phyloP scores from a whole-genome alignment of 2,329 filamentous ascomycete genomes.

The Xylariaceae sp. region DNA sequence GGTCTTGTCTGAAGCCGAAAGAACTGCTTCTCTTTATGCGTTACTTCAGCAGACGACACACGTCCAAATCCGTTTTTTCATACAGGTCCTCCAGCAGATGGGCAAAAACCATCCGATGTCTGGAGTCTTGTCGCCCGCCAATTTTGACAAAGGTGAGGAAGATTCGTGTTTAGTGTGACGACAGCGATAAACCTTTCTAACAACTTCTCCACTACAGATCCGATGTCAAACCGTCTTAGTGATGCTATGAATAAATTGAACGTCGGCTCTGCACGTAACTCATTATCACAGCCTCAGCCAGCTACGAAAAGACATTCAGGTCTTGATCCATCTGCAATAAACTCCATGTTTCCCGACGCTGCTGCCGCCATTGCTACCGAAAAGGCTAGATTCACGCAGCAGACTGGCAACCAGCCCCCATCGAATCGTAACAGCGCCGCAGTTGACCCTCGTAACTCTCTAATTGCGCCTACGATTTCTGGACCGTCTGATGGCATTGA shows the following conservation, averaged over 20 bases:
- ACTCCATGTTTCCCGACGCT: constrained; percentile 98
- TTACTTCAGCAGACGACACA: constrained; percentile 97
- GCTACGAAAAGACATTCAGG: constrained; percentile 87
- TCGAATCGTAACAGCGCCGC: constrained; percentile 90
- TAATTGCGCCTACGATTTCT: constrained; percentile 71
- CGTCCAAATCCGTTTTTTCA: constrained; percentile 98
- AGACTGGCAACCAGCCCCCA: constrained; percentile 82
- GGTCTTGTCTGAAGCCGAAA: constrained; percentile 92
- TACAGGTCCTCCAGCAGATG: constrained; percentile 98
- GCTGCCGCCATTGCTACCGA: constrained; percentile 98
- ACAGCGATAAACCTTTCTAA: constrained; percentile 8
- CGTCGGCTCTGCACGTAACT: constrained; percentile 82
- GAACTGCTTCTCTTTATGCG: constrained; percentile 91
- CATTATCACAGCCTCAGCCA: constrained; percentile 73
- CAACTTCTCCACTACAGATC: constrained; percentile 56
- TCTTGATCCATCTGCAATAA: constrained; percentile 90
- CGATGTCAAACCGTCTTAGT: constrained; percentile 92
- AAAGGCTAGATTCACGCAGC: constrained; percentile 94
- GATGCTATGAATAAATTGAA: constrained; percentile 96
- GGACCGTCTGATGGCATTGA: constrained; percentile 60
- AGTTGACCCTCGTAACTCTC: constrained; percentile 71
- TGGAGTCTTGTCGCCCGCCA: constrained; percentile 86
- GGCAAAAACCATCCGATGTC: constrained; percentile 98
- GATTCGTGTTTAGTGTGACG: constrained; percentile 1
- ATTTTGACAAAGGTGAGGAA: constrained; percentile 85